A percentile compares a stretch with the other conserved stretches of the same genome.
Conservation (phyloP, 1,284 basidiomycete genomes). For the Ganoderma multipileum region DNA sequence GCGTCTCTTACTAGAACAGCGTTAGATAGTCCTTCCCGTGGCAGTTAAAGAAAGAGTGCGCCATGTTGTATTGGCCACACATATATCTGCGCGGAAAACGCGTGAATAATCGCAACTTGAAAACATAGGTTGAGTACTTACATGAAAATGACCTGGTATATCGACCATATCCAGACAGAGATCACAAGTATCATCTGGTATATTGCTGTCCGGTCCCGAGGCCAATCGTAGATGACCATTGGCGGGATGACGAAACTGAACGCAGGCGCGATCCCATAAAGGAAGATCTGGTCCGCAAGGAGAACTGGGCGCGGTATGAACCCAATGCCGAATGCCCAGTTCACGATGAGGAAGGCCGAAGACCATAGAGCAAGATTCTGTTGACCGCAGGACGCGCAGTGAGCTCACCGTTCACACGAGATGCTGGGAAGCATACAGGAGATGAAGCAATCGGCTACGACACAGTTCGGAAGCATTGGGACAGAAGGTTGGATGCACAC, state of each 20-base stretch:
- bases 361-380: constrained; percentile 69
- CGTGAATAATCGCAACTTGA: not conserved
- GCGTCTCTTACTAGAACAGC: constrained; percentile 64
- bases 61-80: constrained; percentile 58
- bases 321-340: constrained; percentile 69
- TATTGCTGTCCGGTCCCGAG: constrained; percentile 58
- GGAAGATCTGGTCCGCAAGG: constrained; percentile 63
- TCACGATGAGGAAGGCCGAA: constrained; percentile 68
- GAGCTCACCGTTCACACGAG: not conserved
- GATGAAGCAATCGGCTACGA: not conserved
- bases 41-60: constrained; percentile 43
- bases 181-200: constrained; percentile 67
- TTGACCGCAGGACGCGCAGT: not conserved
- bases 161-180: constrained; percentile 63
- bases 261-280: constrained; percentile 60
- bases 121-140: constrained; percentile 38
- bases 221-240: constrained; percentile 75
- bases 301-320: constrained; percentile 56
- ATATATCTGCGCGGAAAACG: constrained; percentile 48
- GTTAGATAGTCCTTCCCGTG: constrained; percentile 64
- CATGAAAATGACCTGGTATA: constrained; percentile 64
- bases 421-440: not conserved
- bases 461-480: not conserved
- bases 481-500: not conserved
- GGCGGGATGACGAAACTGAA: constrained; percentile 50